A percentile compares a stretch with the other conserved stretches of the same genome.
Evolutionary conservation across 768 basidiomycete species (phyloP).

Genomic region (Russula emetica): DNA sequence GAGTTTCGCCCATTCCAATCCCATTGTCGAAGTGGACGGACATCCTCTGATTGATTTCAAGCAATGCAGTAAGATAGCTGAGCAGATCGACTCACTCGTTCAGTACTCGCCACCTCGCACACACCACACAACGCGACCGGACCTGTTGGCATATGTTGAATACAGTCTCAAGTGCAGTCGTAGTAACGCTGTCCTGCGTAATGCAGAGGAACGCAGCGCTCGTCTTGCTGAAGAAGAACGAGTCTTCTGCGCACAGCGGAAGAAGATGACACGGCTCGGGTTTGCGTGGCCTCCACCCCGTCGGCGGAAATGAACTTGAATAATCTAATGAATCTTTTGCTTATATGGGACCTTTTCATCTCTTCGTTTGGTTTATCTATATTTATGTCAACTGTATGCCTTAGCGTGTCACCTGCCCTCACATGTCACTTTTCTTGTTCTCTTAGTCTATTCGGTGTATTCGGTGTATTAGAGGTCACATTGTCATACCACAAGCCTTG

Average conservation of each 20-base stretch:
- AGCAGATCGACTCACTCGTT: constrained; percentile 9
- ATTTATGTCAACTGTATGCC: too few species aligned
- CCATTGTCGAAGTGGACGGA: constrained; percentile 2
- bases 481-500: too few species aligned
- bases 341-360: neutral
- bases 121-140: neutral
- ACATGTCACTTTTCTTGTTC: too few species aligned
- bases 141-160: constrained; percentile 12
- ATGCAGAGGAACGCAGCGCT: neutral
- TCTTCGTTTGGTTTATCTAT: neutral
- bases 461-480: too few species aligned
- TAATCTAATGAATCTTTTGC: neutral
- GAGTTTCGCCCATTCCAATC: constrained; percentile 3
- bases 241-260: neutral
- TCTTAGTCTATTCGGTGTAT: too few species aligned
- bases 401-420: too few species aligned
- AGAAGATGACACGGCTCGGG: constrained; percentile 7
- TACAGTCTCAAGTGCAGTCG: constrained; percentile 4
- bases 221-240: neutral
- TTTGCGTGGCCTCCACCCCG: constrained; percentile 5
- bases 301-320: constrained; percentile 1
- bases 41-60: constrained; percentile 13
- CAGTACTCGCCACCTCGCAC: constrained; percentile 9
- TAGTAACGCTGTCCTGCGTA: neutral
- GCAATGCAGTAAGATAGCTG: constrained; percentile 1